Evolutionary conservation across 345 rosid genomes (phyloP), one percentile per base, ranked within the genome.

Genomic region (Salix exigua): DNA sequence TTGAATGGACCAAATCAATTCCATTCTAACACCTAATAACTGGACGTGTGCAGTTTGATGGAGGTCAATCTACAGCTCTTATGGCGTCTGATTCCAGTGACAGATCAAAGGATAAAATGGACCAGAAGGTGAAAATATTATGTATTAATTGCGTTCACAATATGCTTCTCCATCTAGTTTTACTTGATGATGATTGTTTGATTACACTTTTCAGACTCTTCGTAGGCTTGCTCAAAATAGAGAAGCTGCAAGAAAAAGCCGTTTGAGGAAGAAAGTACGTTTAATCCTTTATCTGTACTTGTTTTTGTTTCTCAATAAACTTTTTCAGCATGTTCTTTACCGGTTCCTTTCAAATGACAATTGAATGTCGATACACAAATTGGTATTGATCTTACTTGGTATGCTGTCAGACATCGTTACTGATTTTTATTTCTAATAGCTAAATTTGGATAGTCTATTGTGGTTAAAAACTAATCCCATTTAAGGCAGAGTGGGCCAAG

Each of bases 161-260:
- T 75, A 53, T 66, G 9, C 75, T 61, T 75, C 66, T 21, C 4
- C 31, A 21, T n/a, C 7, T 66, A 53, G 55, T 55, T 75, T 19
- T 83, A 4, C 70, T 72, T 74, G 58, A 76, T 75, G 53, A 14
- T 13, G 76, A 74, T 80, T 81, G 70, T 46, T 74, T 72, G 38
- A 70, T 81, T 75, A 78, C 75, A 82, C 82, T 83, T 51, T 75
- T 75, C 89, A 94, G 97, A 90, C 94, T 64, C 94, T 95, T 83
- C 96, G 97, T 66, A 88, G 97, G 82, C 97, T 95, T 78, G 99
- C 99, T 79, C 99, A 95, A 85, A 95, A 95, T 81, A 94, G 97
- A 2, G 99, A 95, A 85, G 99, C 99, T 35, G 99, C 99, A 55
- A 89, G 99, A 82, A 95, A 95, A 88, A 95, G 99, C 81, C 89